Percentiles rank a stretch among this genome's conserved stretches.
Conservation (phyloP, 148 eudicot genomes). For the Fagopyrum tataricum region DNA sequence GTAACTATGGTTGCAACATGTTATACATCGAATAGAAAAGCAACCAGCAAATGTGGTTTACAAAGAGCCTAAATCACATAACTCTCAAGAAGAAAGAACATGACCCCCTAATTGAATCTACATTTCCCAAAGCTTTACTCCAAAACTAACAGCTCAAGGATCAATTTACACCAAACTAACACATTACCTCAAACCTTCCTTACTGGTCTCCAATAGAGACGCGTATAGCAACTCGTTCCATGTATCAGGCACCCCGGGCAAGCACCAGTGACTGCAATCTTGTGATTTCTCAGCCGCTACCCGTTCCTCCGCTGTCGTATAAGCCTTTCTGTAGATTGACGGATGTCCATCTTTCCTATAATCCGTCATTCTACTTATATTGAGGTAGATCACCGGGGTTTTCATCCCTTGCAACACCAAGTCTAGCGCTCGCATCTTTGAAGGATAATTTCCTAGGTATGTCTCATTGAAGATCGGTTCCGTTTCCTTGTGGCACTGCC, state of each 20-base stretch:
- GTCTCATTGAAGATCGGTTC: conserved; percentile 65
- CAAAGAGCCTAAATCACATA: background rate
- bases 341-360: conserved; percentile 77
- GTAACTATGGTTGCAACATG: background rate
- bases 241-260: conserved; percentile 15
- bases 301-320: background rate
- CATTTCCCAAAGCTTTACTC: background rate
- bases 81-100: background rate
- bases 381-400: conserved; percentile 59
- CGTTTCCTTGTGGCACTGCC: conserved; percentile 80
- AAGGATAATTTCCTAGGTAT: conserved; percentile 54
- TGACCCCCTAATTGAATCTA: background rate
- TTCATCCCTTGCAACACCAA: conserved; percentile 51
- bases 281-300: conserved; percentile 1
- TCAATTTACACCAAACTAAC: background rate
- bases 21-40: background rate
- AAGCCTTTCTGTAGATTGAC: conserved; percentile 33
- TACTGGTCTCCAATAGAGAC: background rate
- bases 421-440: conserved; percentile 73
- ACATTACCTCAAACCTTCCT: background rate
- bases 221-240: conserved; percentile 16
- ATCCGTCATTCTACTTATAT: conserved; percentile 56
- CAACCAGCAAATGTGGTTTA: background rate
- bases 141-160: background rate
- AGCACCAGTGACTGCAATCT: conserved; percentile 19